Base-by-base conservation (phyloP, 2,329 filamentous ascomycete species). In the Diaporthe velutina region DNA sequence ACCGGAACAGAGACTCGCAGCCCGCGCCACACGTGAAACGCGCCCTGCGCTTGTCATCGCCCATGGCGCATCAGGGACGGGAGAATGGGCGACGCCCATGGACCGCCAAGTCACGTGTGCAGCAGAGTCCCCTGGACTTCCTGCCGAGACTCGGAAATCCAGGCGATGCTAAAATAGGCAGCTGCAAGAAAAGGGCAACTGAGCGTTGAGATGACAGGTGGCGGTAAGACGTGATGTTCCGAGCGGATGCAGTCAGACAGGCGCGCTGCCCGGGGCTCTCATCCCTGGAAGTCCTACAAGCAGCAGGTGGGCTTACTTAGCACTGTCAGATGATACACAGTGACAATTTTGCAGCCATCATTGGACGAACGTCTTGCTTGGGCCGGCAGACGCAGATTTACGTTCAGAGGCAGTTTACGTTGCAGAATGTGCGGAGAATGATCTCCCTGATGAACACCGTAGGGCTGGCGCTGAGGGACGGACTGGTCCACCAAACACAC, bases 31-130 rank as follows among this genome's bases (percentile, higher is more conserved):
- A 17, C 10, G 9, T 73, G 74, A 70, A 60, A 76, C 72, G 68
- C 74, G 74, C 74, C 68, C 67, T 76, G 40, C 30, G 40, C 71
- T 17, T 70, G 74, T 71, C 67, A 74, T 45, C 22, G 38, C 58
- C 58, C 12, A 42, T 48, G 60, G 68, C 67, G 45, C 50, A 54
- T 19, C 19, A 35, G 25, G 35, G 35, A 33, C n/a, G 48, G 30
- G 33, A 28, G 4, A 38, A 38, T 38, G 33, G 28, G 66, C 35
- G 67, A 66, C 74, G 74, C 74, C 74, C 48, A 40, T 42, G 25
- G 38, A 52, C 72, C 74, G 72, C 74, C 74, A 76, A 72, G 54
- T 76, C 74, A 76, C 74, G 74, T 76, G 74, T 40, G 52, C 48
- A 9, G 15, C 2, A 13, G 50, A 33, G 28, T 7, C 48, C 22